These are phyloP conservation scores for Ilyonectria sp. DNA, from an alignment of 2,329 filamentous ascomycete genomes.

Conservation along the genomic window DNA sequence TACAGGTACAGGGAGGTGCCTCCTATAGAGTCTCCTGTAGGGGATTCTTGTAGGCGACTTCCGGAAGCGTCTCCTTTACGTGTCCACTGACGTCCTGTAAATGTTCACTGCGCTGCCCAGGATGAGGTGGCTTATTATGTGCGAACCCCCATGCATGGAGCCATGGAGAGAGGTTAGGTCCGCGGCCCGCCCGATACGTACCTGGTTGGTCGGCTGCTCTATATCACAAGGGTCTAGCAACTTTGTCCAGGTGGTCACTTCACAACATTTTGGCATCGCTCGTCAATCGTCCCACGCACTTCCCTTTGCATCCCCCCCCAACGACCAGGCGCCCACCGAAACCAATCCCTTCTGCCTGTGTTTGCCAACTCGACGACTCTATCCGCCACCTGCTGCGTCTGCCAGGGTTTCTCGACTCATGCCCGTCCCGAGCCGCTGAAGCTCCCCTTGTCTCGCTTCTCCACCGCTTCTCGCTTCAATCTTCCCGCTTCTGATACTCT, in stretches of 20 bases:
- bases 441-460: constrained; percentile 33
- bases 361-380: background rate
- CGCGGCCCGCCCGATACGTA: constrained; percentile 24
- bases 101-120: background rate
- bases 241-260: constrained; percentile 36
- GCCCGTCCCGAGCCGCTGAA: constrained; percentile 32
- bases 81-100: background rate
- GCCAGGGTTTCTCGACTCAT: constrained; percentile 29
- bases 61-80: background rate
- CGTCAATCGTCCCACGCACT: constrained; percentile 30
- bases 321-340: constrained; percentile 13
- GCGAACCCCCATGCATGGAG: constrained; percentile 22
- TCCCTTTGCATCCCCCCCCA: background rate
- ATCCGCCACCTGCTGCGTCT: constrained; percentile 24
- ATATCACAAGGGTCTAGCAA: constrained; percentile 33
- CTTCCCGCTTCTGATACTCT: constrained; percentile 28
- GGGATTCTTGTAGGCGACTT: background rate
- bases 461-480: constrained; percentile 26
- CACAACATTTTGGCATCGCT: constrained; percentile 28
- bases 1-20: too few relatives aligned
- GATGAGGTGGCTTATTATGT: constrained; percentile 16
- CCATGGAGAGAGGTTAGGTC: constrained; percentile 20
- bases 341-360: constrained; percentile 15
- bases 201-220: constrained; percentile 29
- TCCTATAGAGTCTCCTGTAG: too few relatives aligned